Base-by-base conservation (phyloP, 805 yeast genomes). In the Myxozyma neotropica region DNA sequence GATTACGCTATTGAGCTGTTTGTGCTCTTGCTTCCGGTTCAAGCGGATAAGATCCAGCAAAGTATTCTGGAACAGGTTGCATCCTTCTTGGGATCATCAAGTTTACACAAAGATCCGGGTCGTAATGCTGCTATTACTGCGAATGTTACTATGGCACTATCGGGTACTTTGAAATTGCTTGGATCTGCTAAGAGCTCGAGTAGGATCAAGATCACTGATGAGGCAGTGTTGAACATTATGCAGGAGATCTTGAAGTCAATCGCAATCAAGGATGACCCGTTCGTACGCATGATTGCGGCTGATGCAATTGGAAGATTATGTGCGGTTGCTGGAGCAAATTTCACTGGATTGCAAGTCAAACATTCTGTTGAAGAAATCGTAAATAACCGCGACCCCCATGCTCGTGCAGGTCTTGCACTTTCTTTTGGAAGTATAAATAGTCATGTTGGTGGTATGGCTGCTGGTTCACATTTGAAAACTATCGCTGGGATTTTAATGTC, bases 61-160 rank as follows among this genome's bases (percentile, higher is more conserved):
- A 90, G 97, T 0, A 78, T 94, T n/a, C 73, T 94, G 21, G 97
- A 93, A 68, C 88, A 85, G 55, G 73, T 94, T 62, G 80, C 91
- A 64, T 77, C 86, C 2, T 77, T 80, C 17, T 61, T 86, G 39
- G 67, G 38, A 75, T 81, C 49, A 77, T 82, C 29, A 73, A 78
- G 38, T 12, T 40, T 54, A 38, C 38, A 45, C 31, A 67, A 74
- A 64, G 45, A 71, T 68, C 73, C 72, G 1, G 68, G 75, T 6
- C 73, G 79, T 38, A 70, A 72, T 17, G 70, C 72, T 0, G 88
- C 92, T 0, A 77, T 87, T 7, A 72, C 80, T 0, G 76, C 86
- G 3, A 92, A 92, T 68, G 71, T 82, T 1, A 75, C 88, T 0
- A 77, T 87, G 23, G 88, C 93, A 0, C 65, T 91, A 1, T 83